Base-by-base conservation (phyloP, 1,139 yeast genomes). In the Kodamaea anthophila region DNA sequence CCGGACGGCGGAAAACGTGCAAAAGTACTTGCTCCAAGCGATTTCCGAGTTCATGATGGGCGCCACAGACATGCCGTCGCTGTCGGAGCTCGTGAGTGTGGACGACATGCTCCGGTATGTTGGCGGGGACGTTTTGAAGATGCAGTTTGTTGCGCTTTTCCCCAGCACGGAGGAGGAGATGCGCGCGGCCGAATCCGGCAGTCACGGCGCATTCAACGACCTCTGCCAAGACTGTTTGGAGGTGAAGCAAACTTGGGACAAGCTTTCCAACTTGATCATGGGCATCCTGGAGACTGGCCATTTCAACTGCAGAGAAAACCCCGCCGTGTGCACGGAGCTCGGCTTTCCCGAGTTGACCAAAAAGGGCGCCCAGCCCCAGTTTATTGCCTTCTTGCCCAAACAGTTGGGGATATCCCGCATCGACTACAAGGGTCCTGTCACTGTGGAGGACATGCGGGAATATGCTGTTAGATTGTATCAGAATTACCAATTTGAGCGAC, bases 71-170 rank as follows among this genome's bases (percentile, higher is more conserved):
- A 53, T 55, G 37, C 67, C 63, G 30, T 64, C 57, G 39, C 64
- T 67, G 20, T 70, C 57, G 20, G 51, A 36, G 14, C 40, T 55
- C 20, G 47, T 52, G 25, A 51, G 47, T 28, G 43, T 58, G 2
- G 60, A 56, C 35, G 54, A 60, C 15, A 43, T 74, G 35, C 33
- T 70, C 30, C 50, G 57, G 15, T 47, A 68, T 5, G 54, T 72
- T 9, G 70, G 70, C 1, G 84, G 84, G 0, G 58, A 65, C 12
- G 55, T 49, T 4, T 48, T 55, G 3, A 53, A 53, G 14, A 83
- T 87, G 1, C 52, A 59, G 28, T 56, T 81, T 39, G 65, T 82
- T 4, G 68, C 82, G 13, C 76, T 81, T 38, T 80, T 80, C 71
- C 85, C 87, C 1, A 58, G 77, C 3, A 52, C 64, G 3, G 58